Conservation (phyloP, 1,284 basidiomycete species). For the Puccinia polysora region DNA sequence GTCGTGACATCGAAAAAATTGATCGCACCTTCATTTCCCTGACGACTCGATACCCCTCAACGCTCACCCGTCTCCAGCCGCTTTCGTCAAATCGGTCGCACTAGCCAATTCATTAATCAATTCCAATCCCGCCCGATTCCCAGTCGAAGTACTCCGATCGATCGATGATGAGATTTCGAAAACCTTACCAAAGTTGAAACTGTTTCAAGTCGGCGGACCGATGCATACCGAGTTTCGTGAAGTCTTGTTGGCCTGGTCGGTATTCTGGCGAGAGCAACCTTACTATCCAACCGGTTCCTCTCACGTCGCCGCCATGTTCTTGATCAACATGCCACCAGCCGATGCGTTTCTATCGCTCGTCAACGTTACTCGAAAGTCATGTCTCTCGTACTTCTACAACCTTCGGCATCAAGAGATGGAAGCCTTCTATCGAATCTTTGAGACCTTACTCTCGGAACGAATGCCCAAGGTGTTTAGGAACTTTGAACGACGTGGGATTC, state of each 20-base stretch:
- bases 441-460: conserved; percentile 80
- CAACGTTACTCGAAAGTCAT: conserved; percentile 81
- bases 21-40: background rate
- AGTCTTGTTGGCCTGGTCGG: conserved; percentile 83
- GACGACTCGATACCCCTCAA: background rate
- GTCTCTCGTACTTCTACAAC: conserved; percentile 77
- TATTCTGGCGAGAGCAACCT: conserved; percentile 59
- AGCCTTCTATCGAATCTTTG: conserved; percentile 69
- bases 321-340: conserved; percentile 72
- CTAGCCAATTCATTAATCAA: conserved; percentile 21
- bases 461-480: conserved; percentile 96
- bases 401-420: conserved; percentile 74
- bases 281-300: conserved; percentile 51
- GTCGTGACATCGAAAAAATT: background rate
- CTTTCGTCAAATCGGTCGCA: conserved; percentile 22
- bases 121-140: conserved; percentile 59
- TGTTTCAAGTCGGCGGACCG: conserved; percentile 76
- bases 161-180: conserved; percentile 75
- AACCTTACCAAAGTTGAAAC: conserved; percentile 79
- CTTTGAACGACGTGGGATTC: conserved; percentile 84
- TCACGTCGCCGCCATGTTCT: conserved; percentile 74
- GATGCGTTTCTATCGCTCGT: conserved; percentile 79
- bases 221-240: conserved; percentile 80
- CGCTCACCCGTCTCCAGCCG: background rate
- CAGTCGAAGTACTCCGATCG: conserved; percentile 62